Conservation (phyloP, 176 grass and related monocot genomes). For the Puccinellia tenuiflora region DNA sequence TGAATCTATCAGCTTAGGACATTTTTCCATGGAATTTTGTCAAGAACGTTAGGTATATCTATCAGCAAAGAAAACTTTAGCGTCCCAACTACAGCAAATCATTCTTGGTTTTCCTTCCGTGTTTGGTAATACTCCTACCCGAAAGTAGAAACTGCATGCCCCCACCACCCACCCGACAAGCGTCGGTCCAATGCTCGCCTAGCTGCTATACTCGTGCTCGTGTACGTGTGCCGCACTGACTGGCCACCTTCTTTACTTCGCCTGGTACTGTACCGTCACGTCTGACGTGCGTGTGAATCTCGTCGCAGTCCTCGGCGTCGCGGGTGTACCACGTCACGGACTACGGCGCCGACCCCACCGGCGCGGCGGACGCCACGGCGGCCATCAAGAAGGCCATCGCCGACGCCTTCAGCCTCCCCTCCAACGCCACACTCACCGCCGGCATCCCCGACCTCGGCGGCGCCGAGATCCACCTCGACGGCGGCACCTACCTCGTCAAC, state of each 20-base stretch:
- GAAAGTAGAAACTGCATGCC: neutral
- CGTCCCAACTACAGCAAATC: neutral
- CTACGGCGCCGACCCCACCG: constrained; percentile 79
- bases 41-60: constrained; percentile 12
- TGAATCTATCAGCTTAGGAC: neutral
- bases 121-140: neutral
- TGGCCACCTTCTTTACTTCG: neutral
- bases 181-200: neutral
- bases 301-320: constrained; percentile 14
- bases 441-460: constrained; percentile 82
- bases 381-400: constrained; percentile 78
- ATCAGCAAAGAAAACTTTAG: neutral
- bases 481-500: constrained; percentile 70
- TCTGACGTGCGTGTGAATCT: neutral
- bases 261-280: neutral
- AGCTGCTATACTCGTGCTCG: neutral
- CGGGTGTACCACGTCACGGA: constrained; percentile 76
- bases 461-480: constrained; percentile 77
- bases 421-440: constrained; percentile 47
- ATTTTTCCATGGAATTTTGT: neutral
- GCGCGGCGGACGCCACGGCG: constrained; percentile 45
- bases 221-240: neutral
- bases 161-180: neutral
- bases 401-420: constrained; percentile 52
- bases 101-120: neutral